Evolutionary conservation across 345 rosid genomes (phyloP), one percentile per base, ranked within the genome.

Genomic region (Kandelia obovata): DNA sequence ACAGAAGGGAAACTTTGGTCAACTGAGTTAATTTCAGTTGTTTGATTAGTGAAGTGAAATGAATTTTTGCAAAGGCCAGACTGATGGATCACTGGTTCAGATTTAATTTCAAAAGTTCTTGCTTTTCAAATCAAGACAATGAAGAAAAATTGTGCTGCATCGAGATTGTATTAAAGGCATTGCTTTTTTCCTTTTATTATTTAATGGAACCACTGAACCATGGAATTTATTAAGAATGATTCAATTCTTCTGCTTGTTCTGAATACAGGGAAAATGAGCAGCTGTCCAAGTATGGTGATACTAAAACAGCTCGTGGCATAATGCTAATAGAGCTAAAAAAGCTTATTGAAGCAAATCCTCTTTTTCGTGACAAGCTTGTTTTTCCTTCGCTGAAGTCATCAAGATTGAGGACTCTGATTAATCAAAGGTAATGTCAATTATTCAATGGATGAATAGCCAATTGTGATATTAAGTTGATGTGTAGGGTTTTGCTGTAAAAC

Each of bases 271-370:
- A 88, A 72, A 86, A 88, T 65, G 92, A 86, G 78, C 90, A 88
- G 75, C 81, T 88, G 25, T 85, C 92, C 64, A 88, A 86, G 68
- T 86, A 86, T 71, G 92, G 92, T 7, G 92, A 88, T 55, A 84
- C 92, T 23, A 86, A 86, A 71, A 80, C 90, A 61, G 92, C 88
- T 46, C 87, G 92, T 26, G 69, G 83, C 75, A 84, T 86, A 78
- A 86, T 88, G 92, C 73, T 85, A 83, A 71, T 83, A 72, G 90
- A 86, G 81, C 82, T 88, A 3, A 86, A 89, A 67, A 86, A 86
- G 71, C 87, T 89, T 21, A 89, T 86, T 34, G 94, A 89, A 78
- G 91, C 91, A 68, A 89, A 86, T 76, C 94, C 94, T 34, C 81
- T 89, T 73, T 86, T 86, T 62, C 91, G 89, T 11, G 91, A 89